Evolutionary conservation across 2,329 filamentous ascomycete genomes (phyloP), one percentile per base, ranked within the genome.

Genomic region (Sclerotinia glacialis): DNA sequence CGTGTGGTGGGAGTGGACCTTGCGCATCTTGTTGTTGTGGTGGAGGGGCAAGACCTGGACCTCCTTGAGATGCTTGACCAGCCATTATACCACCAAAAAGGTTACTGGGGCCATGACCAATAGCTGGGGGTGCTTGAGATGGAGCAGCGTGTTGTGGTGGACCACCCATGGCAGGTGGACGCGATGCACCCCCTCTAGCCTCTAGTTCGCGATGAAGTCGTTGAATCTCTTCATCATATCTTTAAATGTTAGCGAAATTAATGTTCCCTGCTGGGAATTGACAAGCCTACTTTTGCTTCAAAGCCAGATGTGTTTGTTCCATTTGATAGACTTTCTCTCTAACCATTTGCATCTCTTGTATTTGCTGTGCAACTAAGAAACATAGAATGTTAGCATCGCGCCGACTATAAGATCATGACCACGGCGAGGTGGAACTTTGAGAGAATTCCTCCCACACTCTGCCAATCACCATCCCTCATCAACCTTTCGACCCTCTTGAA

Each of bases 1-100:
- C 49, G 34, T 67, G 65, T 52, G 64, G 64, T 44, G 64, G 64
- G 7, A 63, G 49, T 37, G 64, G 64, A 34, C 58, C 64, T 63
- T 66, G 64, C 23, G 55, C 56, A 73, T 87, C 86, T 65, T 73
- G 75, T 69, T 80, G 78, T 78, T 79, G 79, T 40, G 80, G 80
- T 74, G 87, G 87, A 68, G 90, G 90, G 71, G 93, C 93, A 72
- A 96, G 88, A 68, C 91, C 92, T 70, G 92, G 90, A 69, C 91
- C 92, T 74, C 89, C 90, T 80, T 94, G 92, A 74, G 89, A 91
- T 69, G 85, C 87, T 78, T 88, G 88, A 71, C 94, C 94, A 66
- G 93, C 88, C 92, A 99, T 98, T 76, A 98, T 97, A 66, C 92
- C 93, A 72, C 92, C 93, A 76, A 99, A 98, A 50, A 98, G 84